phyloP scores from a whole-genome alignment of 805 yeast species.

The Saturnispora hagleri region DNA sequence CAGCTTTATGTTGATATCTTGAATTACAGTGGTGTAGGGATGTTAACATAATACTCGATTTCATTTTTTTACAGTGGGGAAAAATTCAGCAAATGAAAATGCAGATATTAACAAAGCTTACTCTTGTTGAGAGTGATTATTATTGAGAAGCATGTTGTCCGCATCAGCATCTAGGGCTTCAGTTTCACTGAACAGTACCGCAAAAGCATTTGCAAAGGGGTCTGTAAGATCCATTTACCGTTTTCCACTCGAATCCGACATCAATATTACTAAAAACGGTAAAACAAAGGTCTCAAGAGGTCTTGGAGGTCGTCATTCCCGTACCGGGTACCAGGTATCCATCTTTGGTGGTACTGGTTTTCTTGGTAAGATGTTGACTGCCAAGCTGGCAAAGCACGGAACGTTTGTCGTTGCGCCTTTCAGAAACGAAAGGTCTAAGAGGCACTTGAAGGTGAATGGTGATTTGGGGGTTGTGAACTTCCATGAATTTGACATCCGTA shows the following conservation, averaged over 20 bases:
- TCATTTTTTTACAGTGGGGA: not conserved
- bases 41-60: not conserved
- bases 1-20: too few relatives aligned
- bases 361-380: conserved; percentile 61
- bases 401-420: conserved; percentile 69
- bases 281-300: conserved; percentile 67
- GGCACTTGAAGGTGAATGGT: conserved; percentile 75
- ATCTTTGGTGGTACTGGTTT: conserved; percentile 80
- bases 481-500: conserved; percentile 75
- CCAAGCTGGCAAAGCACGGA: conserved; percentile 76
- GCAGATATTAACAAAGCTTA: not conserved
- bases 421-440: conserved; percentile 68
- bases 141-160: not conserved
- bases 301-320: conserved; percentile 72
- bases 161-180: not conserved
- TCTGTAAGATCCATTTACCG: conserved; percentile 19
- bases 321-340: conserved; percentile 83
- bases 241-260: conserved; percentile 43
- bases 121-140: not conserved
- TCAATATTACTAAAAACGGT: conserved; percentile 65
- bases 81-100: conserved; percentile 1
- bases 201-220: not conserved
- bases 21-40: not conserved
- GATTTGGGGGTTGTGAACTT: conserved; percentile 83
- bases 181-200: not conserved